phyloP scores from a whole-genome alignment of 2,329 filamentous ascomycete species.

The Trichoderma sp. region DNA sequence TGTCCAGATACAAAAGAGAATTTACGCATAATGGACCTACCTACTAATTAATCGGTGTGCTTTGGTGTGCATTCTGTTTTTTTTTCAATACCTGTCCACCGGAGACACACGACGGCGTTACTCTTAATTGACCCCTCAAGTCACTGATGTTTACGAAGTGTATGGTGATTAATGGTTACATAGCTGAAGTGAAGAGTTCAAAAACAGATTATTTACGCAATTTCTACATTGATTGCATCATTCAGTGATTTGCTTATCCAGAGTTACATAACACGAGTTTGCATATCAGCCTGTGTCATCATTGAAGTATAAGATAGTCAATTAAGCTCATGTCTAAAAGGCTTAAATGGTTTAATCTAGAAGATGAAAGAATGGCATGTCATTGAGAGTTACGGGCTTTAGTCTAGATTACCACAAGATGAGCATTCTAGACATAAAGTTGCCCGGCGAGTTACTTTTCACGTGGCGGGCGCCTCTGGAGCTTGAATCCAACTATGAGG shows the following conservation, averaged over 20 bases:
- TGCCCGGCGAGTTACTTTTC: not conserved
- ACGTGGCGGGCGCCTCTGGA: not conserved
- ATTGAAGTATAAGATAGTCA: not conserved
- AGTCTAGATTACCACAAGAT: not conserved
- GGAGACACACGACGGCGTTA: conserved; percentile 12
- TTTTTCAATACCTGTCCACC: not conserved
- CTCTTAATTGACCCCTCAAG: not conserved
- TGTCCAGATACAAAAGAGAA: not conserved
- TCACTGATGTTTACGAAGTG: not conserved
- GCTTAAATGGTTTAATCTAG: not conserved
- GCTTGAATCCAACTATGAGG: not conserved
- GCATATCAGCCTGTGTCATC: not conserved
- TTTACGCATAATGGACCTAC: not conserved
- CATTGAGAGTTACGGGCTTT: not conserved
- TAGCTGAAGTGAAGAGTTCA: conserved; percentile 1
- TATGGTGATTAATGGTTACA: not conserved
- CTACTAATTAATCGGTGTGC: conserved; percentile 13
- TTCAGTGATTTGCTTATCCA: not conserved
- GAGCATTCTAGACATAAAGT: not conserved
- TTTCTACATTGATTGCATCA: not conserved
- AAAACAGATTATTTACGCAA: not conserved
- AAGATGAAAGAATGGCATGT: not conserved
- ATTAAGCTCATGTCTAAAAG: not conserved
- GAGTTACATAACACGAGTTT: not conserved
- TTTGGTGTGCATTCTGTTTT: not conserved